Evolutionary conservation across 768 basidiomycete genomes (phyloP).

Genomic region (Daedaleopsis sinensis): DNA sequence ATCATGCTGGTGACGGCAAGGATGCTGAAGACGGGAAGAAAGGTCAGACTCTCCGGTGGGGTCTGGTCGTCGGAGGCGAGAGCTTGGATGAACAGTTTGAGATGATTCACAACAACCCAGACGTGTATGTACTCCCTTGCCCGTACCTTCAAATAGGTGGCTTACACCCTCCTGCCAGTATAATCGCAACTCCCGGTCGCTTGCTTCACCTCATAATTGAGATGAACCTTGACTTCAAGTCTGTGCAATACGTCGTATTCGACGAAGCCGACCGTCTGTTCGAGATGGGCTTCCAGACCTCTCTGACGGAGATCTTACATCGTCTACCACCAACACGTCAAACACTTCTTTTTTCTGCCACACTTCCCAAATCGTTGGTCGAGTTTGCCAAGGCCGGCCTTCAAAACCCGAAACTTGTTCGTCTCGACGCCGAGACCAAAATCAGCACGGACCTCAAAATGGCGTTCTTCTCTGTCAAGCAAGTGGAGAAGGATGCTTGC

Average conservation of each 20-base stretch:
- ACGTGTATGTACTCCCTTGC: slow-evolving; percentile 67
- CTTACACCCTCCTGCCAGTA: slow-evolving; percentile 47
- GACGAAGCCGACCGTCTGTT: slow-evolving; percentile 99
- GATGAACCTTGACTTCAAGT: slow-evolving; percentile 91
- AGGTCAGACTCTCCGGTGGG: slow-evolving; percentile 79
- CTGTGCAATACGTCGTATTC: slow-evolving; percentile 89
- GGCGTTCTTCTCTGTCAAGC: slow-evolving; percentile 93
- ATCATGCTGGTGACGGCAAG: slow-evolving; percentile 68
- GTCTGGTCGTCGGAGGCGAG: slow-evolving; percentile 94
- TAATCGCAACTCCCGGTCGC: slow-evolving; percentile 97
- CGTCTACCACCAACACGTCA: slow-evolving; percentile 88
- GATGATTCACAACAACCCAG: slow-evolving; percentile 92
- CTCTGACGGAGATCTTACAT: slow-evolving; percentile 88
- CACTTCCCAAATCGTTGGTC: slow-evolving; percentile 91
- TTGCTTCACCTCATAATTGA: slow-evolving; percentile 95
- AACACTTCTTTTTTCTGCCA: slow-evolving; percentile 95
- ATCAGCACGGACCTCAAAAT: slow-evolving; percentile 92
- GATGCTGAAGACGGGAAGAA: slow-evolving; percentile 56
- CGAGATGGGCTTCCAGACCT: slow-evolving; percentile 96
- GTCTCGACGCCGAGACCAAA: slow-evolving; percentile 96
- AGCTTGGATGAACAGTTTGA: slow-evolving; percentile 95
- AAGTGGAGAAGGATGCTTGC: slow-evolving; percentile 93
- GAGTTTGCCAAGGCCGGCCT: slow-evolving; percentile 99
- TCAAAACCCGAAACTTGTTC: slow-evolving; percentile 89
- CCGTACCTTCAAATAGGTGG: not conserved